Evolutionary conservation across 495 filamentous ascomycete genomes (phyloP).

Genomic region (Daldinia bambusicola): DNA sequence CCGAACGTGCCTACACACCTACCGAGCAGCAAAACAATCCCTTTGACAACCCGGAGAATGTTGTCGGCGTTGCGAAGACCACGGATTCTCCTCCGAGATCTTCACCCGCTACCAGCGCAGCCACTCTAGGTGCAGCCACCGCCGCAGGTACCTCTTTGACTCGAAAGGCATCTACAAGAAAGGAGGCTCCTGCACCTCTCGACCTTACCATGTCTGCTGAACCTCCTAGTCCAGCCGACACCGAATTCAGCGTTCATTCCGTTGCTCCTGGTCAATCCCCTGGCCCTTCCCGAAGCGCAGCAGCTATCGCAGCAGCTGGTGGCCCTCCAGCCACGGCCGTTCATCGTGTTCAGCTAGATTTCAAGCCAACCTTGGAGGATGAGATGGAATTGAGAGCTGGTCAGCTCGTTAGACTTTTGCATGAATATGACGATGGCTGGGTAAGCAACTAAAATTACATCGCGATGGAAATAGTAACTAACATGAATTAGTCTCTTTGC

Average conservation of each 20-base stretch:
- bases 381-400: constrained; percentile 84
- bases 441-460: constrained; percentile 62
- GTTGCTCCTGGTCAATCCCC: constrained; percentile 60
- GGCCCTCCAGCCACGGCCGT: constrained; percentile 68
- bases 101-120: constrained; percentile 30
- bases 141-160: constrained; percentile 50
- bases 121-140: constrained; percentile 34
- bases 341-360: constrained; percentile 95
- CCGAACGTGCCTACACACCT: constrained; percentile 50
- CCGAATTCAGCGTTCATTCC: constrained; percentile 67
- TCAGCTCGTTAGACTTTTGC: constrained; percentile 84
- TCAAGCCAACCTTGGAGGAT: constrained; percentile 90
- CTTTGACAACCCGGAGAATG: constrained; percentile 48
- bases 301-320: constrained; percentile 65
- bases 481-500: constrained; percentile 79
- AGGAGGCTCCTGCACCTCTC: constrained; percentile 55
- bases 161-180: constrained; percentile 59
- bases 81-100: constrained; percentile 45
- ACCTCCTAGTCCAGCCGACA: constrained; percentile 68
- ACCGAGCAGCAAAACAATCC: constrained; percentile 54
- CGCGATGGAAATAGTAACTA: constrained; percentile 46
- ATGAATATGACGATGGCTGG: constrained; percentile 99
- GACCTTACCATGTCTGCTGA: constrained; percentile 60
- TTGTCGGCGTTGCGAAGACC: constrained; percentile 49
- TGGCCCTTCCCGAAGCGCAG: constrained; percentile 56